These are phyloP conservation scores for Cladosporium sphaerospermum DNA, from an alignment of 2,329 filamentous ascomycete species.

Conservation along the genomic window DNA sequence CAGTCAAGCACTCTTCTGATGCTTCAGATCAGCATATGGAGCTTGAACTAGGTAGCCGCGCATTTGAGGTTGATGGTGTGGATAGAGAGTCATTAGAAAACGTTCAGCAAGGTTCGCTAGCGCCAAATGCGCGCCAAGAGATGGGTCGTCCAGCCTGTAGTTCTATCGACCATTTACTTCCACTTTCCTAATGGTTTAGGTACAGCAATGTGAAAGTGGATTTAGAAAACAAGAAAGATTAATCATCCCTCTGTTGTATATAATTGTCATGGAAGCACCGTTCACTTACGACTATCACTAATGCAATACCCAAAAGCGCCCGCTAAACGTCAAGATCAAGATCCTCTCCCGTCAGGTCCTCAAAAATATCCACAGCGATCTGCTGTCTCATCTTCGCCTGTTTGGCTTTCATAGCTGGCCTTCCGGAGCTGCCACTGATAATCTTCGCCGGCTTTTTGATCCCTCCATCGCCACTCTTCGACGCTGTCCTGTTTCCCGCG, in stretches of 20 bases:
- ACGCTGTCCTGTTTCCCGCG: neutral
- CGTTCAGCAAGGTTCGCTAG: slow-evolving; percentile 11
- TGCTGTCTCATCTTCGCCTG: slow-evolving; percentile 19
- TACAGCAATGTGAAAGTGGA: no score
- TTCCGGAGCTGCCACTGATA: neutral
- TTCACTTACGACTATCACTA: no score
- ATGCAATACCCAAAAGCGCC: no score
- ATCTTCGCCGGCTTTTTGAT: slow-evolving; percentile 12
- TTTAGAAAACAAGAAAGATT: no score
- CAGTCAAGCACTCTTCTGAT: no score
- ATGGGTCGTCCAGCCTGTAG: slow-evolving; percentile 19
- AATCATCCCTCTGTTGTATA: no score
- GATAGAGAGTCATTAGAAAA: slow-evolving; percentile 10
- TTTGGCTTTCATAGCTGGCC: slow-evolving; percentile 11
- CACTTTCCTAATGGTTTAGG: no score
- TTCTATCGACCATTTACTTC: slow-evolving; percentile 25
- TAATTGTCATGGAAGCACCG: no score
- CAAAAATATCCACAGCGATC: slow-evolving; percentile 25
- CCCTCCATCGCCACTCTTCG: neutral
- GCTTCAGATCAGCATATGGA: no score
- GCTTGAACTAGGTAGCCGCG: no score
- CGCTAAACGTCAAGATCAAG: slow-evolving; percentile 4
- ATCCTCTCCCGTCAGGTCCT: slow-evolving; percentile 24
- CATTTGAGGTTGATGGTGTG: neutral
- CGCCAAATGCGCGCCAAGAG: slow-evolving; percentile 2